These are phyloP conservation scores for Aspergillus ochraceoroseus DNA, from an alignment of 2,329 filamentous ascomycete genomes.

Conservation along the genomic window DNA sequence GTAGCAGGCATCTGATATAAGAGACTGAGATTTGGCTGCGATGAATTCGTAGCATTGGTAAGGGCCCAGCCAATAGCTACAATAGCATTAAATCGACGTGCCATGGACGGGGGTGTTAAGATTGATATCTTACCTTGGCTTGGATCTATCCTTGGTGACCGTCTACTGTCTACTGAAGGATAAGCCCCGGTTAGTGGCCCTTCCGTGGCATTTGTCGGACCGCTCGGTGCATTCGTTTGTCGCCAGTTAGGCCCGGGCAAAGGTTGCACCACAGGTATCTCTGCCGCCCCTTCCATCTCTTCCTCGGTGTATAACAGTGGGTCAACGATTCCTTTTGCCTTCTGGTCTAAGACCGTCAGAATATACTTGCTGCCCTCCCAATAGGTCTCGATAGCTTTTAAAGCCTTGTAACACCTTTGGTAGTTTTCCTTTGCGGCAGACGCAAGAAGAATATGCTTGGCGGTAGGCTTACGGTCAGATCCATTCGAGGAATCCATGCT, in stretches of 20 bases:
- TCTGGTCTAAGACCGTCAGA: constrained; percentile 77
- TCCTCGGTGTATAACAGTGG: constrained; percentile 62
- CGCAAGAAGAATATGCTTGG: constrained; percentile 69
- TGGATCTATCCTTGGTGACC: constrained; percentile 48
- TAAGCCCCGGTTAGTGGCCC: constrained; percentile 22
- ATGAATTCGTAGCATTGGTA: constrained; percentile 81
- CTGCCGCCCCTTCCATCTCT: constrained; percentile 68
- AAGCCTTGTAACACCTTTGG: constrained; percentile 75
- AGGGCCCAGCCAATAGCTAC: constrained; percentile 74
- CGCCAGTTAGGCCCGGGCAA: constrained; percentile 52
- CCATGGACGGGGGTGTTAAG: not conserved
- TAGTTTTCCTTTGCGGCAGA: constrained; percentile 83
- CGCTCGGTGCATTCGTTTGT: constrained; percentile 31
- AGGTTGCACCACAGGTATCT: constrained; percentile 50
- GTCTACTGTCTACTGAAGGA: constrained; percentile 30
- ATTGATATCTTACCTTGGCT: constrained; percentile 46
- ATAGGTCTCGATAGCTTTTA: constrained; percentile 74
- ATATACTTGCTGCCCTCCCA: constrained; percentile 88
- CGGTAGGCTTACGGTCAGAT: constrained; percentile 33
- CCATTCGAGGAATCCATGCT: constrained; percentile 28
- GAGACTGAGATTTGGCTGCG: constrained; percentile 74
- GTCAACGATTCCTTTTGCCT: constrained; percentile 79
- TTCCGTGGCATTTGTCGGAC: constrained; percentile 25
- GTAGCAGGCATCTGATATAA: constrained; percentile 62
- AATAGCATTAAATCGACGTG: constrained; percentile 35